Conservation (phyloP, 2,329 filamentous ascomycete genomes). For the Shiraia bambusicola region DNA sequence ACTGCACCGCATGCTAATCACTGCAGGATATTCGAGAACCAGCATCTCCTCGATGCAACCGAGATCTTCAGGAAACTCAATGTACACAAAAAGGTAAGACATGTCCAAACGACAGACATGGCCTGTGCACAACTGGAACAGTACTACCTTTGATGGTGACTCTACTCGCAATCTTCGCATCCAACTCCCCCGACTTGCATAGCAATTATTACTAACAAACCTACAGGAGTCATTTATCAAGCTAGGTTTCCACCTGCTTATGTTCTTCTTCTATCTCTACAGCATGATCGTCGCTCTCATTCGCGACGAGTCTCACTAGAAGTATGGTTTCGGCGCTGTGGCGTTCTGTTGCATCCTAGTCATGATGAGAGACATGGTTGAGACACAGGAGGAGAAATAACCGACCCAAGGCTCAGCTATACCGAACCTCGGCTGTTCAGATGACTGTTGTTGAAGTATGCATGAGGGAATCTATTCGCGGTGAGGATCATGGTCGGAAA, state of each 20-base stretch:
- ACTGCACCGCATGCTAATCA: constrained; percentile 35
- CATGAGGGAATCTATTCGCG: constrained; percentile 4
- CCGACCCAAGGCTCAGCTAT: not conserved
- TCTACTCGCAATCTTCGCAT: not conserved
- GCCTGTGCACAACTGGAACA: not conserved
- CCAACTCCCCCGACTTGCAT: no score
- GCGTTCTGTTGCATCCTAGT: constrained; percentile 3
- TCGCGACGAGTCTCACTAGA: constrained; percentile 81
- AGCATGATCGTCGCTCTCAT: constrained; percentile 98
- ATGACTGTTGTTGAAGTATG: constrained; percentile 5
- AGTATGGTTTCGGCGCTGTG: constrained; percentile 21
- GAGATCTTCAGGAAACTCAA: constrained; percentile 99
- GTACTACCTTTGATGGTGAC: not conserved
- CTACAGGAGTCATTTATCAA: constrained; percentile 95
- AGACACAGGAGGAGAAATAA: not conserved
- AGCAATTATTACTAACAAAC: constrained; percentile 12
- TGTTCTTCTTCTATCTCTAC: constrained; percentile 99
- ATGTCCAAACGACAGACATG: not conserved
- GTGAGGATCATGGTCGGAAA: constrained; percentile 8
- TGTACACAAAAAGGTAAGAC: constrained; percentile 89
- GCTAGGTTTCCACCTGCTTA: constrained; percentile 95
- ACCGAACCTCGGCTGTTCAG: not conserved
- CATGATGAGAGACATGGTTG: constrained; percentile 4
- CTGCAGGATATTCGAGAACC: constrained; percentile 88
- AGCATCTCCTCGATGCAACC: constrained; percentile 93